phyloP scores from a whole-genome alignment of 257 asterid species.

The Salvia splendens region DNA sequence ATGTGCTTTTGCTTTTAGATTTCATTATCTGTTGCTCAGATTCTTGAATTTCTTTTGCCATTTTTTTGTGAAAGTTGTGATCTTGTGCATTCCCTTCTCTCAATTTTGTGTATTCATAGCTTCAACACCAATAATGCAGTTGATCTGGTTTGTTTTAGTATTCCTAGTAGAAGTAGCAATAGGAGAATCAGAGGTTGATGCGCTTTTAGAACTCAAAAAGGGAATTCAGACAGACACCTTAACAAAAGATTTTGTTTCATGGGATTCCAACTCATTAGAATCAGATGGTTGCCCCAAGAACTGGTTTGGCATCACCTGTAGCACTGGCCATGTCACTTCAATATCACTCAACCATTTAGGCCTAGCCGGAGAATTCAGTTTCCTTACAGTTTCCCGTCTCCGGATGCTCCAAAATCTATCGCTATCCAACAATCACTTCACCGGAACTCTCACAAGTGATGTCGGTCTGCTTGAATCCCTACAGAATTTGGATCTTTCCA shows the following conservation, averaged over 20 bases:
- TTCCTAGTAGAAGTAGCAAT: constrained; percentile 39
- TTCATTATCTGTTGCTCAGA: constrained; percentile 5
- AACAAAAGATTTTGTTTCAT: constrained; percentile 60
- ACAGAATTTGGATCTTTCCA: constrained; percentile 60
- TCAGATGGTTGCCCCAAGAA: constrained; percentile 71
- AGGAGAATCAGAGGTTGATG: constrained; percentile 60
- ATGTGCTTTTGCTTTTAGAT: constrained; percentile 31
- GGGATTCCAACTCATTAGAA: constrained; percentile 75
- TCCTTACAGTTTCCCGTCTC: constrained; percentile 54
- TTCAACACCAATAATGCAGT: constrained; percentile 44
- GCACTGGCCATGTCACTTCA: constrained; percentile 64
- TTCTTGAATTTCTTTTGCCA: constrained; percentile 6
- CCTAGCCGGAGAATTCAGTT: constrained; percentile 57
- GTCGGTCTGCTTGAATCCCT: constrained; percentile 47
- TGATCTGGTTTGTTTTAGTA: constrained; percentile 49
- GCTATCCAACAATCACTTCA: constrained; percentile 56
- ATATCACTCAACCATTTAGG: constrained; percentile 53
- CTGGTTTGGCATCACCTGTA: constrained; percentile 70
- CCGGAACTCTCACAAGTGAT: constrained; percentile 55
- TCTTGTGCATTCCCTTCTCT: constrained; percentile 5
- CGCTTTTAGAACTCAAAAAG: constrained; percentile 61
- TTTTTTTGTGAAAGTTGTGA: constrained; percentile 16
- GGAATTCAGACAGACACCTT: constrained; percentile 61
- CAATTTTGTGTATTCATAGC: background rate
- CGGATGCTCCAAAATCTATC: constrained; percentile 67